These are phyloP conservation scores for Marasmius fiardii DNA, from an alignment of 1,284 basidiomycete genomes.

Conservation along the genomic window DNA sequence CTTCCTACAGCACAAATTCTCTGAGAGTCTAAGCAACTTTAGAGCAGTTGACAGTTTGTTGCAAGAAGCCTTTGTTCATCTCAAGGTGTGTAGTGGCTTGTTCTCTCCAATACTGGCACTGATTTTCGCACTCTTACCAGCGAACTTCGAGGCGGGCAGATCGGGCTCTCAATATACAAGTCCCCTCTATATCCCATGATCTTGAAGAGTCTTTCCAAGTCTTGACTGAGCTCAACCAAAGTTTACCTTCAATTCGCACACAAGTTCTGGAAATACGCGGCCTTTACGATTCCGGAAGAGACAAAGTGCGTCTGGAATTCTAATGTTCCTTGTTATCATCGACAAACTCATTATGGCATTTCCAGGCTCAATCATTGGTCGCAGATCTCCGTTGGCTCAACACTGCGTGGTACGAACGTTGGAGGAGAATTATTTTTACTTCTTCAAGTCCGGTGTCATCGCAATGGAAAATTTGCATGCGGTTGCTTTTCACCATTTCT, in stretches of 20 bases:
- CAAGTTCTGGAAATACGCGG: constrained; percentile 57
- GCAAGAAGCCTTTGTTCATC: constrained; percentile 52
- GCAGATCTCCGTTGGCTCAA: constrained; percentile 67
- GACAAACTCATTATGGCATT: background rate
- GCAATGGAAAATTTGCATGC: constrained; percentile 61
- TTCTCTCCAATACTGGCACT: background rate
- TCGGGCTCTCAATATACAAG: constrained; percentile 50
- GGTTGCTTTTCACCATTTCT: constrained; percentile 50
- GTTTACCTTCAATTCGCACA: constrained; percentile 54
- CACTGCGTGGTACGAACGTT: constrained; percentile 68
- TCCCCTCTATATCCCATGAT: constrained; percentile 55
- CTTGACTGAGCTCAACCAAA: constrained; percentile 46
- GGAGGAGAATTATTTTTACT: constrained; percentile 68
- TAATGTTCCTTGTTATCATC: constrained; percentile 8
- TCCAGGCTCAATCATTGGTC: constrained; percentile 61
- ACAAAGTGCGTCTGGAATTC: constrained; percentile 42
- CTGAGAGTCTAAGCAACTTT: constrained; percentile 68
- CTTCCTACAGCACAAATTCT: constrained; percentile 48
- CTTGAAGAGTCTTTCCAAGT: constrained; percentile 54
- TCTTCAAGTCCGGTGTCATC: constrained; percentile 62
- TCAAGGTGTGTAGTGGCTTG: constrained; percentile 44
- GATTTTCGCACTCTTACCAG: constrained; percentile 30
- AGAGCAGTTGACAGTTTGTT: constrained; percentile 65
- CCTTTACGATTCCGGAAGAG: constrained; percentile 66
- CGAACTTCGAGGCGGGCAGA: constrained; percentile 54